Evolutionary conservation across 164 flowering plant species (phyloP), one percentile per base, ranked within the genome.

Genomic region (Tinospora cordifolia): DNA sequence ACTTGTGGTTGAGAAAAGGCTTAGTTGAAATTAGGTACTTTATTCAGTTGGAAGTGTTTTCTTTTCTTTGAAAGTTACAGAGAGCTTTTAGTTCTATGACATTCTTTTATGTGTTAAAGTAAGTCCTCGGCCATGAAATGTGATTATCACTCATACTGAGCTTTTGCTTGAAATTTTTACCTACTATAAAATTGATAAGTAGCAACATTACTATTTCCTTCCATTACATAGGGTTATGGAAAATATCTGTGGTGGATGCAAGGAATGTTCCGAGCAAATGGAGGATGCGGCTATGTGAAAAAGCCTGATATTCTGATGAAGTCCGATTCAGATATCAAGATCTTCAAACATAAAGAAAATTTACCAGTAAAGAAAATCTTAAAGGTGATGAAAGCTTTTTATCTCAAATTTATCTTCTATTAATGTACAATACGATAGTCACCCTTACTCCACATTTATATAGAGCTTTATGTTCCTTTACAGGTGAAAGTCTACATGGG

Each of bases 351-450:
- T 65, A 41, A 12, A 38, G 68, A 5, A 51, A 21, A 40, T 0
- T 65, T 65, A 65, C 49, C 68, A 19, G 68, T 65, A 7, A 65
- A 65, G 68, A 65, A 65, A 65, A 65, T 26, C 49, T 65, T 65
- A 38, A 65, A 65, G 68, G 68, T 65, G 44, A 21, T 2, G 5
- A 41, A 65, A 6, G 6, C 24, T 19, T 39, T n/a, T 51, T 51
- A 17, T 2, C 59, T 22, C 21, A 51, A 22, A 3, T 17, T 17
- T 51, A 51, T n/a, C 21, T 17, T 51, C 21, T 51, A 22, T 51
- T 51, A n/a, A n/a, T n/a, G n/a, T n/a, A n/a, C n/a, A n/a, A n/a
- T n/a, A n/a, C n/a, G n/a, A n/a, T n/a, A n/a, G n/a, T n/a, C n/a
- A n/a, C n/a, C n/a, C n/a, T n/a, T n/a, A n/a, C n/a, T n/a, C n/a